Conservation (phyloP, 140 eudicot species). For the Flaveria floridana region DNA sequence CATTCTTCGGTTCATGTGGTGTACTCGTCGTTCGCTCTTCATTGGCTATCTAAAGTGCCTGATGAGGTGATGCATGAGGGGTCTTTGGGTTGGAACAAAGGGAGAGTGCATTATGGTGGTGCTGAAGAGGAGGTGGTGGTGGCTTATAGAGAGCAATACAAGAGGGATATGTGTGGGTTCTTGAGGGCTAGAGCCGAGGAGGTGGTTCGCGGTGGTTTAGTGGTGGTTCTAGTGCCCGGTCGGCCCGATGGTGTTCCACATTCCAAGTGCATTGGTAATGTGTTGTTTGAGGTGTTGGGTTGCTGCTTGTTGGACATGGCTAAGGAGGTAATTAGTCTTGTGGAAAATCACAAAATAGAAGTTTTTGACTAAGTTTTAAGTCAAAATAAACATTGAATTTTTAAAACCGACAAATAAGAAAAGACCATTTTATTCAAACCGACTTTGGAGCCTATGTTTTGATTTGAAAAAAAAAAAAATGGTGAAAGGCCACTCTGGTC, state of each 20-base stretch:
- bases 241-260: slow-evolving; percentile 29
- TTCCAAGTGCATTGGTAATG: slow-evolving; percentile 32
- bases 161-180: slow-evolving; percentile 40
- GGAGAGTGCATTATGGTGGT: slow-evolving; percentile 40
- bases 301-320: slow-evolving; percentile 43
- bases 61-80: slow-evolving; percentile 18
- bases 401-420: too few relatives aligned
- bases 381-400: too few relatives aligned
- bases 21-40: slow-evolving; percentile 38
- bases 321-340: slow-evolving; percentile 32
- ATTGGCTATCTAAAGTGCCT: slow-evolving; percentile 47
- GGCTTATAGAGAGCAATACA: slow-evolving; percentile 37
- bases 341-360: too few relatives aligned
- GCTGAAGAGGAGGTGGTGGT: slow-evolving; percentile 32
- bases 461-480: too few relatives aligned
- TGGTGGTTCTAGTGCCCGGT: slow-evolving; percentile 41
- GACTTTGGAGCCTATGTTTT: too few relatives aligned
- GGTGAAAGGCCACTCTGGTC: not conserved
- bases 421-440: too few relatives aligned
- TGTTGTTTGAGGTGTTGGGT: slow-evolving; percentile 40
- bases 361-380: too few relatives aligned
- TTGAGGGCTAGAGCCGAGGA: slow-evolving; percentile 45
- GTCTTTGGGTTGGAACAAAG: slow-evolving; percentile 39
- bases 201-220: slow-evolving; percentile 45
- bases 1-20: slow-evolving; percentile 30